A percentile compares a stretch with the other conserved stretches of the same genome.
Conservation (phyloP, 805 yeast genomes). For the Pichia eremophila region DNA sequence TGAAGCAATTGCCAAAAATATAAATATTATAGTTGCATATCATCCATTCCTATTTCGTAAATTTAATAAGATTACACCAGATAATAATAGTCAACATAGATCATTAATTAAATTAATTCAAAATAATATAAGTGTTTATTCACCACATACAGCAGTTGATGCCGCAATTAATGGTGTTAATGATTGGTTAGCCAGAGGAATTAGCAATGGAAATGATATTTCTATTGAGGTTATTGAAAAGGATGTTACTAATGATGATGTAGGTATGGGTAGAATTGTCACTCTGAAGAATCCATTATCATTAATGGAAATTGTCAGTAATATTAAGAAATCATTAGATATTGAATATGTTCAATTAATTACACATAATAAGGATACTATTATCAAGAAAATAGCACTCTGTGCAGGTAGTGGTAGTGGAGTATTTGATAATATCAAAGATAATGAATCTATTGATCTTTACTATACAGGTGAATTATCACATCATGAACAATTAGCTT, state of each 20-base stretch:
- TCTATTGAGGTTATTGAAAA: neutral
- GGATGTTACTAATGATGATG: constrained; percentile 26
- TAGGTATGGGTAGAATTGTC: constrained; percentile 69
- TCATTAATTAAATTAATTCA: constrained; percentile 66
- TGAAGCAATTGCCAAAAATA: constrained; percentile 58
- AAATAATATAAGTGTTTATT: constrained; percentile 78
- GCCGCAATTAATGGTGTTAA: constrained; percentile 91
- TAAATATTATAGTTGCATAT: constrained; percentile 68
- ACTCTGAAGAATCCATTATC: neutral
- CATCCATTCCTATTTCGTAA: constrained; percentile 93
- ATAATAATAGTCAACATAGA: constrained; percentile 46
- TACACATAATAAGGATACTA: neutral
- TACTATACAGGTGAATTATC: constrained; percentile 88
- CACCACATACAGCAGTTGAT: constrained; percentile 95
- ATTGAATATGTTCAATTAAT: neutral
- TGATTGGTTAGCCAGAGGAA: constrained; percentile 73
- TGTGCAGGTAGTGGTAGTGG: constrained; percentile 95
- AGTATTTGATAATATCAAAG: constrained; percentile 50
- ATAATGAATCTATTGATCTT: constrained; percentile 56
- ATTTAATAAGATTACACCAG: constrained; percentile 67
- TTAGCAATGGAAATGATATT: constrained; percentile 16
- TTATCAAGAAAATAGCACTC: constrained; percentile 43
- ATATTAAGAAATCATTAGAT: neutral
- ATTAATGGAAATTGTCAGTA: neutral
- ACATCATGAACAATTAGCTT: constrained; percentile 78